Conservation (phyloP, 805 yeast genomes). For the Wickerhamiella azyma region DNA sequence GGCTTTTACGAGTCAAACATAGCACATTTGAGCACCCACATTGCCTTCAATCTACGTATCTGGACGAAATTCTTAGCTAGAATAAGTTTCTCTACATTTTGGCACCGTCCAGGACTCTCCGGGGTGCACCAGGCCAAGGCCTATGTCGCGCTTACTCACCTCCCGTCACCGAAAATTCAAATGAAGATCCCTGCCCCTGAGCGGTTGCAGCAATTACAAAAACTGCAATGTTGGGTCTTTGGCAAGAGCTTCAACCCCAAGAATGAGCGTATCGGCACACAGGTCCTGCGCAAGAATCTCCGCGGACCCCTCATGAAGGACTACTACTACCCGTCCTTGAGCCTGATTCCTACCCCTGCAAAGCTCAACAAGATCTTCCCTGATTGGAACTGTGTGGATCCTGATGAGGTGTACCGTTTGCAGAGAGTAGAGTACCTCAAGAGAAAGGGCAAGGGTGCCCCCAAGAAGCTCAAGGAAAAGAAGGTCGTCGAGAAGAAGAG, state of each 20-base stretch:
- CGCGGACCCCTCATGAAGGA: conserved; percentile 23
- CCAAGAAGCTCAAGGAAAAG: conserved; percentile 22
- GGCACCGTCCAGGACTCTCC: too few species aligned
- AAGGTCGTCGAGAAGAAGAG: conserved; percentile 18
- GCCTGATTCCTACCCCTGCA: conserved; percentile 17
- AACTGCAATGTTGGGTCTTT: conserved; percentile 24
- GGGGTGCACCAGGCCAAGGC: too few species aligned
- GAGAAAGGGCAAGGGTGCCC: conserved; percentile 24
- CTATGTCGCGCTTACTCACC: background rate
- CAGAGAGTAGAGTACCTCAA: conserved; percentile 18
- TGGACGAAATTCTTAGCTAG: too few species aligned
- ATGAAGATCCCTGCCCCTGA: background rate
- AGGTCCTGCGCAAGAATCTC: conserved; percentile 23
- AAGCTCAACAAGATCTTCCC: conserved; percentile 15
- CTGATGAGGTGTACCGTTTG: conserved; percentile 17
- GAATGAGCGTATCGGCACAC: conserved; percentile 23
- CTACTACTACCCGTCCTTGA: conserved; percentile 23
- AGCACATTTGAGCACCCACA: too few species aligned
- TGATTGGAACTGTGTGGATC: conserved; percentile 18
- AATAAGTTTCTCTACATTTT: too few species aligned
- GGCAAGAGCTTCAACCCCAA: conserved; percentile 25
- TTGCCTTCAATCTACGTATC: too few species aligned
- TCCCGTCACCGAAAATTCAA: background rate
- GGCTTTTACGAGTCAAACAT: too few species aligned
- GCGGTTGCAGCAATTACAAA: conserved; percentile 20